Evolutionary conservation across 495 filamentous ascomycete genomes (phyloP).

Genomic region (Neurospora sp.): DNA sequence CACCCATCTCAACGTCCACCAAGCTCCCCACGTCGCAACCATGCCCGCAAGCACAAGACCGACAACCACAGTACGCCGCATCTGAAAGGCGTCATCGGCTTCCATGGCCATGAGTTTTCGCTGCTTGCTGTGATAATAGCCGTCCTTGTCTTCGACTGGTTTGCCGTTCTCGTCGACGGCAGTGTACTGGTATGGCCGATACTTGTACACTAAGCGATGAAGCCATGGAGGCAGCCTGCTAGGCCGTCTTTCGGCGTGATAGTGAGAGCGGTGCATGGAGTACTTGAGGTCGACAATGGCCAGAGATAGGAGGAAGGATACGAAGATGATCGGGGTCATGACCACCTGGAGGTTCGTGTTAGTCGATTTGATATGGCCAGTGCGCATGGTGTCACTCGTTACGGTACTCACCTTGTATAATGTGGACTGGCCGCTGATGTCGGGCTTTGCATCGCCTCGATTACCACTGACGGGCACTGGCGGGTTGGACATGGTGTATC

Average conservation of each 20-base stretch:
- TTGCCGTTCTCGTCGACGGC: constrained; percentile 10
- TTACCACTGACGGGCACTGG: constrained; percentile 11
- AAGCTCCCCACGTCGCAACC: constrained; percentile 16
- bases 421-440: constrained; percentile 12
- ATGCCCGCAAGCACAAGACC: constrained; percentile 21
- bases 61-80: constrained; percentile 30
- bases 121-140: constrained; percentile 44
- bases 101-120: constrained; percentile 39
- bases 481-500: constrained; percentile 5
- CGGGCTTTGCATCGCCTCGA: constrained; percentile 10
- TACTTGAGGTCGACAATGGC: constrained; percentile 37
- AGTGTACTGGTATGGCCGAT: constrained; percentile 19
- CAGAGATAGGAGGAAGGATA: constrained; percentile 44
- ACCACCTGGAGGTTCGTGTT: constrained; percentile 22
- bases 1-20: constrained; percentile 15
- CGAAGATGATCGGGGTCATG: constrained; percentile 38
- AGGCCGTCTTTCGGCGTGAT: constrained; percentile 20
- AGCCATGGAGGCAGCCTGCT: constrained; percentile 29
- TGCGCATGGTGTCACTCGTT: neutral
- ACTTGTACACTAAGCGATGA: constrained; percentile 25
- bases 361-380: neutral
- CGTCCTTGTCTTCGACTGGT: constrained; percentile 2
- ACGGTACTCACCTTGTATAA: constrained; percentile 25
- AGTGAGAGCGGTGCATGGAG: constrained; percentile 26
- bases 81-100: constrained; percentile 40